These are phyloP conservation scores for Sporodiniella umbellata DNA, from an alignment of 371 early-diverging fungal genomes.

Conservation along the genomic window DNA sequence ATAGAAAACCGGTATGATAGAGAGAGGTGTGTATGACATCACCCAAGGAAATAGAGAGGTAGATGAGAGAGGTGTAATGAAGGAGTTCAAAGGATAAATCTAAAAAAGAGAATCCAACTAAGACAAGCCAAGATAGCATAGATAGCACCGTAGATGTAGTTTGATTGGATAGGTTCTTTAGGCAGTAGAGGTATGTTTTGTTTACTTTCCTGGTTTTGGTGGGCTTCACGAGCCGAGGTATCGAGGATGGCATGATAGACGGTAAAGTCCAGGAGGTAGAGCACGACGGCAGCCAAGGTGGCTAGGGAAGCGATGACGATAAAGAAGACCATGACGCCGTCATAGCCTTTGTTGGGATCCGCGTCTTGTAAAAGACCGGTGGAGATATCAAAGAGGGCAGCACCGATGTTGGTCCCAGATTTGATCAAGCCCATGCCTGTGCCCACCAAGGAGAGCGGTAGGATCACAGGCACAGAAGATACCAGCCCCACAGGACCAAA, in stretches of 20 bases:
- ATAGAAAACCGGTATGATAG: background rate
- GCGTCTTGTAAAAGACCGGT: conserved; percentile 58
- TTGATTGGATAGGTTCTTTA: conserved; percentile 12
- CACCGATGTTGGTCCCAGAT: conserved; percentile 59
- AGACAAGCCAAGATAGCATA: conserved; percentile 27
- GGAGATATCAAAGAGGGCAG: conserved; percentile 57
- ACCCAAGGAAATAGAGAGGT: background rate
- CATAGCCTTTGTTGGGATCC: conserved; percentile 34
- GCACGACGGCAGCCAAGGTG: conserved; percentile 32
- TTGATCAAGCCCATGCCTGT: conserved; percentile 66
- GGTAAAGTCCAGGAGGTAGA: conserved; percentile 37
- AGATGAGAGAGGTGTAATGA: background rate
- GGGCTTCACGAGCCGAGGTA: conserved; percentile 8
- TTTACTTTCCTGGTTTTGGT: conserved; percentile 11
- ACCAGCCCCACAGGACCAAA: conserved; percentile 61
- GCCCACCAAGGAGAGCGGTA: conserved; percentile 54
- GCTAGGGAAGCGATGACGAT: conserved; percentile 34
- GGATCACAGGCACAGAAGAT: conserved; percentile 59
- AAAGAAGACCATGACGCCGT: conserved; percentile 50
- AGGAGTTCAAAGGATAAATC: conserved; percentile 9
- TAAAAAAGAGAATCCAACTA: conserved; percentile 48
- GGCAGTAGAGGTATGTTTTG: conserved; percentile 1
- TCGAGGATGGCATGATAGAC: conserved; percentile 37
- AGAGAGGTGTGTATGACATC: background rate
- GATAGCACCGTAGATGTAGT: conserved; percentile 37